These are phyloP conservation scores for Phtheirospermum japonicum DNA, from an alignment of 257 asterid species.

Conservation along the genomic window DNA sequence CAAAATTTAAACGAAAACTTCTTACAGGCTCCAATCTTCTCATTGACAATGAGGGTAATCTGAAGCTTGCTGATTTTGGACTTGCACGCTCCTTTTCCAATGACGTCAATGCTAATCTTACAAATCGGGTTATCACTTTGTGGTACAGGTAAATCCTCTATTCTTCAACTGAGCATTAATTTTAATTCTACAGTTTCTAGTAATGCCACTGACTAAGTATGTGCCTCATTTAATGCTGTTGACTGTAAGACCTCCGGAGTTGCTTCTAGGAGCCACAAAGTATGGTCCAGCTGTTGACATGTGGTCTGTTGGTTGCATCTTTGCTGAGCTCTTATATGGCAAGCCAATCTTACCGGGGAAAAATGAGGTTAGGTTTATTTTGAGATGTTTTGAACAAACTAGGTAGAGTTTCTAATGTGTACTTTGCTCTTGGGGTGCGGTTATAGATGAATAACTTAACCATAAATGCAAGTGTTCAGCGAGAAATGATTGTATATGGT, in stretches of 20 bases:
- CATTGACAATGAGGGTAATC: constrained; percentile 90
- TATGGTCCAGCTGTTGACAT: constrained; percentile 97
- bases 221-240: constrained; percentile 24
- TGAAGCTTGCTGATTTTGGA: constrained; percentile 97
- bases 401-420: constrained; percentile 25
- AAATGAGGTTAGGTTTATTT: constrained; percentile 61
- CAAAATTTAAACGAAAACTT: constrained; percentile 21
- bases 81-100: constrained; percentile 83
- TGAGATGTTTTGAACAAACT: constrained; percentile 10
- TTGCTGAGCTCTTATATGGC: constrained; percentile 88
- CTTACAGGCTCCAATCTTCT: constrained; percentile 91
- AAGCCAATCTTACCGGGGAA: constrained; percentile 87
- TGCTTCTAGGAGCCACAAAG: constrained; percentile 94
- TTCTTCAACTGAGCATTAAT: neutral
- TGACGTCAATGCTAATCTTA: constrained; percentile 79
- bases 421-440: constrained; percentile 13
- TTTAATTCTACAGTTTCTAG: neutral
- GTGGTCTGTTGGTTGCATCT: constrained; percentile 99
- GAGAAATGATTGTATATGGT: constrained; percentile 10
- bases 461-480: constrained; percentile 11
- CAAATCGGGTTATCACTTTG: constrained; percentile 91
- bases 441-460: constrained; percentile 8
- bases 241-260: constrained; percentile 80
- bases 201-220: constrained; percentile 19
- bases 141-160: constrained; percentile 78